These are phyloP conservation scores for Umbilicus rupestris DNA, from an alignment of 164 flowering plant genomes.

Conservation along the genomic window DNA sequence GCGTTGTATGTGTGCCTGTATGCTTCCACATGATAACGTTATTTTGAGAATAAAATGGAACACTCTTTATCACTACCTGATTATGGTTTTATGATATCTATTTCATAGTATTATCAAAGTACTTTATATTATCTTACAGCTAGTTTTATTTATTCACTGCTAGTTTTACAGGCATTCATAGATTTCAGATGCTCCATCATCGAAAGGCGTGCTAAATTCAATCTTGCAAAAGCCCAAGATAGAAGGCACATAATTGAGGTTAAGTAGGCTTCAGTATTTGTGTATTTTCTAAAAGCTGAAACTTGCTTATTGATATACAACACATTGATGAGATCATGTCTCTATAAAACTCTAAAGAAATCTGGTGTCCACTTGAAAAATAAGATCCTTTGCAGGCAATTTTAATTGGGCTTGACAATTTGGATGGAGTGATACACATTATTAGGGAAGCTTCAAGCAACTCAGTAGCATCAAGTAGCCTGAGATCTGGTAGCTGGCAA, in stretches of 20 bases:
- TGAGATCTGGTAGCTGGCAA: constrained; percentile 41
- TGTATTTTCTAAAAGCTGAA: not conserved
- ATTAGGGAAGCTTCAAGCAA: constrained; percentile 68
- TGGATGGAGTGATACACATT: constrained; percentile 66
- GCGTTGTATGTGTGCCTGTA: not conserved
- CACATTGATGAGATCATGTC: not conserved
- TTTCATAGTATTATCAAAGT: not conserved
- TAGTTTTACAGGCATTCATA: constrained; percentile 61
- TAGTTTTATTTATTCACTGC: not conserved
- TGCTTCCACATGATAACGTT: not conserved
- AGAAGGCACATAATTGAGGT: constrained; percentile 89
- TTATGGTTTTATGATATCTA: not conserved
- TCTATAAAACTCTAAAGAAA: not conserved
- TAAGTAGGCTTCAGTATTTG: constrained; percentile 8
- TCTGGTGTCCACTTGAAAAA: not conserved
- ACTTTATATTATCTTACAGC: not conserved
- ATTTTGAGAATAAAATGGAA: not conserved
- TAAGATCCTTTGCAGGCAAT: constrained; percentile 44
- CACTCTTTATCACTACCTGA: not conserved
- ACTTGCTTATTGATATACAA: not conserved
- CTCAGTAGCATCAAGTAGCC: constrained; percentile 50
- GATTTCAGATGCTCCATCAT: constrained; percentile 91
- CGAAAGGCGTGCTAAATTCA: constrained; percentile 78
- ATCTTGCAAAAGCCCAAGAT: constrained; percentile 73
- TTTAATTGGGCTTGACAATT: constrained; percentile 70